Evolutionary conservation across 441 rosid genomes (phyloP), one percentile per base, ranked within the genome.

Genomic region (Gossypium davidsonii): DNA sequence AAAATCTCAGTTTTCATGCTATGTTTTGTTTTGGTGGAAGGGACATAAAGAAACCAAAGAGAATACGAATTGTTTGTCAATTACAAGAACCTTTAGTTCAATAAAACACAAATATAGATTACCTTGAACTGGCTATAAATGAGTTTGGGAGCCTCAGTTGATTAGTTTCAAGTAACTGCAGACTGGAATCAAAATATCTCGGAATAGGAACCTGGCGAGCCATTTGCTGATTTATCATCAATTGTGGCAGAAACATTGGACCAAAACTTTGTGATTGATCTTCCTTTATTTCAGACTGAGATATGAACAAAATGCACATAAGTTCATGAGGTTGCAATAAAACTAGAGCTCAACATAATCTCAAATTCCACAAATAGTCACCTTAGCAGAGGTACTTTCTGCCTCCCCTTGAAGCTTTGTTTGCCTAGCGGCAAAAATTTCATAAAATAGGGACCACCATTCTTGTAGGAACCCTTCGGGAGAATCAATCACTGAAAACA

Each of bases 391-490:
- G 74, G 78, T 71, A 37, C 44, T 37, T 58, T 77, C 72, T 53
- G 67, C 73, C 66, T 61, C 55, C 69, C 73, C 67, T 67, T 55
- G 73, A 57, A 74, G 39, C 55, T 53, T 51, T 39, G 9, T 58
- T 55, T 73, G 78, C 70, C 67, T 69, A 48, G 78, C 51, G 26
- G 34, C 51, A 76, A 61, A 83, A 37, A 59, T 37, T n/a, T 87
- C 88, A 73, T 79, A 73, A 74, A 87, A 85, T 25, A 80, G n/a
- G 6, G 83, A 63, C 84, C 86, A 87, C 90, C 90, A 87, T 75
- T 87, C 90, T 17, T 57, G 70, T 69, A 87, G 75, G 67, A 85
- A 85, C 57, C 86, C 88, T 44, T 76, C 72, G 0, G 79, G 73
- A 28, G 83, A 53, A 72, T 83, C 84, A 59, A 82, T 74, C 23